Base-by-base conservation (phyloP, 2,329 filamentous ascomycete genomes). In the Penicillium thymicola region DNA sequence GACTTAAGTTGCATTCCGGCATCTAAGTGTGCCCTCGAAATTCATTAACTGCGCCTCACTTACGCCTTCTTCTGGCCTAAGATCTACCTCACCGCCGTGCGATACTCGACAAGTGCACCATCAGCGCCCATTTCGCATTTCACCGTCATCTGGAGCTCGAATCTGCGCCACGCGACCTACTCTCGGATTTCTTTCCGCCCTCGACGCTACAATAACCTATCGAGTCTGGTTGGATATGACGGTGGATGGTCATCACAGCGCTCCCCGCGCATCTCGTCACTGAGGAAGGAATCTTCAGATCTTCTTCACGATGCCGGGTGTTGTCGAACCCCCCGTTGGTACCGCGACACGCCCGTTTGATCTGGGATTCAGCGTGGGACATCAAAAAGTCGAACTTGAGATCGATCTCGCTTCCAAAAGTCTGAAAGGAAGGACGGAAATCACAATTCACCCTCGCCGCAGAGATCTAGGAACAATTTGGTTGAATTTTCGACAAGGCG, bases 331-430 rank as follows among this genome's bases (percentile, higher is more conserved):
- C 54, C 65, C 67, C 38, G 60, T 62, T 45, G 66, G 64, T 52
- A 65, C 69, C 53, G 59, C 59, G 55, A 68, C 67, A 65, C 63
- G 68, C 41, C 57, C 56, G 45, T 54, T 55, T 49, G 67, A 67
- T 30, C 65, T 72, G 58, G 77, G 77, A 37, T 86, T 82, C 67
- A 79, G 79, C 46, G 79, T 97, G 56, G 82, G 90, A 53, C 88
- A 92, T 75, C 93, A 97, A 76, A 89, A 90, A 72, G 87, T 99
- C 48, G 88, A 92, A 67, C 81, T 99, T 58, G 92, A 97, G 67
- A 81, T 99, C 70, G 89, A 96, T 76, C 95, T 99, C 72, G 82
- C 84, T 62, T 84, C 84, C 52, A 88, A 87, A 74, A 83, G 81
- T 68, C 78, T 97, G 67, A 86, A 84, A 59, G 94, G 94, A 49